phyloP scores from a whole-genome alignment of 495 filamentous ascomycete species.

The Xylaria intraflava region DNA sequence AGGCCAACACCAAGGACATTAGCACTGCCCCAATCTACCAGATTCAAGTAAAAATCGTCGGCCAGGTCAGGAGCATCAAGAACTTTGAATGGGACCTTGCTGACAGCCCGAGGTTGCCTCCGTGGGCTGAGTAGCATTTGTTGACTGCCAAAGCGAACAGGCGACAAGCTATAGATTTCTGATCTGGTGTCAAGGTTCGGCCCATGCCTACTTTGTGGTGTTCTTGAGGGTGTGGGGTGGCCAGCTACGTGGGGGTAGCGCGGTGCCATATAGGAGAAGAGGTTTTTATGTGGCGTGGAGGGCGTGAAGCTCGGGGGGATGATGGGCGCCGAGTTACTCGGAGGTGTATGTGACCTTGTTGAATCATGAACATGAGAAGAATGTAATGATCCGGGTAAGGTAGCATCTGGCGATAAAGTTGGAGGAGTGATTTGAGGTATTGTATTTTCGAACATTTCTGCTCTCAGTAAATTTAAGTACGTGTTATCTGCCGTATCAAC shows the following conservation, averaged over 20 bases:
- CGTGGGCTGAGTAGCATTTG: slow-evolving; percentile 84
- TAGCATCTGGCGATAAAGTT: slow-evolving; percentile 56
- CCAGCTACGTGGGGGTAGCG: slow-evolving; percentile 60
- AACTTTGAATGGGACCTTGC: slow-evolving; percentile 96
- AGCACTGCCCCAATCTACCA: slow-evolving; percentile 96
- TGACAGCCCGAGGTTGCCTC: slow-evolving; percentile 79
- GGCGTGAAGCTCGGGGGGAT: slow-evolving; percentile 70
- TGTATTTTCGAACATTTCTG: slow-evolving; percentile 83
- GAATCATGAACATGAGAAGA: slow-evolving; percentile 56
- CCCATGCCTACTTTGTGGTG: slow-evolving; percentile 77
- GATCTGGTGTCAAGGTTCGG: slow-evolving; percentile 80
- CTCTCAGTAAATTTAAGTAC: slow-evolving; percentile 79
- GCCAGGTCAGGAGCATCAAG: slow-evolving; percentile 92
- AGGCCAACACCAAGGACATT: slow-evolving; percentile 90
- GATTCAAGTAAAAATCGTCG: slow-evolving; percentile 95
- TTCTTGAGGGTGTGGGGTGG: slow-evolving; percentile 79
- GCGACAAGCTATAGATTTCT: slow-evolving; percentile 89
- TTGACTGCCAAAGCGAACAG: slow-evolving; percentile 83
- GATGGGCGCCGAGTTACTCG: slow-evolving; percentile 54
- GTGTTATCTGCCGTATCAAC: slow-evolving; percentile 91
- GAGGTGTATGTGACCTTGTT: slow-evolving; percentile 73
- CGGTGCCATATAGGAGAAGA: slow-evolving; percentile 87
- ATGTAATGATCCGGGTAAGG: slow-evolving; percentile 47
- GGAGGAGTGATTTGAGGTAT: slow-evolving; percentile 76
- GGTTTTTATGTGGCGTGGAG: slow-evolving; percentile 92